phyloP scores from a whole-genome alignment of 192 early-diverging fungal species.

The Podila epicladia region DNA sequence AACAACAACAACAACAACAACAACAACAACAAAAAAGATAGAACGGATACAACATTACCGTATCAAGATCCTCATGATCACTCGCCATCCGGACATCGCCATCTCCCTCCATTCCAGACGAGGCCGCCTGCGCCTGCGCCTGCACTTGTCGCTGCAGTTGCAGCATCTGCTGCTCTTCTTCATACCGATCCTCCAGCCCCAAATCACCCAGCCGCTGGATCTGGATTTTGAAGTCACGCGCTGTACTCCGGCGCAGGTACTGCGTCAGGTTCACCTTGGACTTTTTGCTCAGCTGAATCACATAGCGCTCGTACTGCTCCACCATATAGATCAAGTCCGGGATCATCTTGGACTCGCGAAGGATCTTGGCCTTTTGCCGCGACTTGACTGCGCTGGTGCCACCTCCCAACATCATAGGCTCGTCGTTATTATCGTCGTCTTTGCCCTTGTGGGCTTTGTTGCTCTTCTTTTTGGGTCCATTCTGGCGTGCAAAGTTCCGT shows the following conservation, averaged over 20 bases:
- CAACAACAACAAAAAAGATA: too few species aligned
- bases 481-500: constrained; percentile 33
- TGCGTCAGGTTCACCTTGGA: constrained; percentile 78
- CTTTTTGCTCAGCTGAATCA: constrained; percentile 75
- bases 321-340: constrained; percentile 77
- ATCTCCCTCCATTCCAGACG: background rate
- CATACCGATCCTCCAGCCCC: constrained; percentile 55
- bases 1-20: too few species aligned
- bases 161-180: constrained; percentile 24
- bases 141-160: constrained; percentile 11
- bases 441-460: constrained; percentile 26
- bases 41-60: constrained; percentile 9
- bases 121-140: constrained; percentile 13
- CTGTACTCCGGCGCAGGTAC: constrained; percentile 80
- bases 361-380: constrained; percentile 61
- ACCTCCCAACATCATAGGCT: background rate
- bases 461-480: constrained; percentile 8
- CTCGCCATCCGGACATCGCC: constrained; percentile 13
- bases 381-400: constrained; percentile 9
- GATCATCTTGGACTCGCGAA: constrained; percentile 78
- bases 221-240: constrained; percentile 81
- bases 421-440: background rate
- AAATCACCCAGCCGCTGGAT: constrained; percentile 53
- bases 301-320: constrained; percentile 80
- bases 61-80: constrained; percentile 10